Conservation (phyloP, 371 early-diverging fungal species). For the Mucor piriformis region DNA sequence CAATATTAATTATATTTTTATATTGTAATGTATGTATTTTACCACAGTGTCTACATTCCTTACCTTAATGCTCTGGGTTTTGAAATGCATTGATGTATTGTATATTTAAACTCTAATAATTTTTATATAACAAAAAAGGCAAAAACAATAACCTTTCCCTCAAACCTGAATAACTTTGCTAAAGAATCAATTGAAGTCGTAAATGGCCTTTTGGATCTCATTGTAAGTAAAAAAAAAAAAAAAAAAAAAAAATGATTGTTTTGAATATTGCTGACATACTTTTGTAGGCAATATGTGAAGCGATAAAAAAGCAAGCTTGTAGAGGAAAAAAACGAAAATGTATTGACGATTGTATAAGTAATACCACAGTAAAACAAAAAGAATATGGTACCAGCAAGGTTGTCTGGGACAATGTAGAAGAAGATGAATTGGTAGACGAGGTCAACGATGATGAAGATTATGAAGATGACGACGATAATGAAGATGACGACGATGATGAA, state of each 20-base stretch:
- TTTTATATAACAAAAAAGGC: constrained; percentile 15
- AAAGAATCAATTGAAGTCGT: constrained; percentile 17
- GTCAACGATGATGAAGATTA: neutral
- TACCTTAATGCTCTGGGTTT: constrained; percentile 16
- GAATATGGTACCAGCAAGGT: constrained; percentile 11
- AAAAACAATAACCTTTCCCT: constrained; percentile 10
- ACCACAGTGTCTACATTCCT: too few relatives aligned
- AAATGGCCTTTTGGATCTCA: constrained; percentile 22
- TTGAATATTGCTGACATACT: constrained; percentile 14
- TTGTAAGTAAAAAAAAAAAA: constrained; percentile 4
- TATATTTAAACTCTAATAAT: constrained; percentile 8
- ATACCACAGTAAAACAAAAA: constrained; percentile 2
- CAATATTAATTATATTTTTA: too few relatives aligned
- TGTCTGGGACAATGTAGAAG: constrained; percentile 11
- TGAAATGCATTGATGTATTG: constrained; percentile 16
- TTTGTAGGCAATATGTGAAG: constrained; percentile 17
- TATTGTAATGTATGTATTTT: too few relatives aligned
- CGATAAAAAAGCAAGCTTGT: constrained; percentile 13
- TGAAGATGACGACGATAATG: too few relatives aligned
- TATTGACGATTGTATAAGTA: constrained; percentile 15
- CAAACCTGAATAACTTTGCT: constrained; percentile 7
- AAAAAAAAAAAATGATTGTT: constrained; percentile 10
- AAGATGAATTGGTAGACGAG: constrained; percentile 10
- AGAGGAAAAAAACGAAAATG: constrained; percentile 21
- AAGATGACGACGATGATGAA: neutral